phyloP scores from a whole-genome alignment of 1,139 yeast species.

The Blastobotrys ciferrii region DNA sequence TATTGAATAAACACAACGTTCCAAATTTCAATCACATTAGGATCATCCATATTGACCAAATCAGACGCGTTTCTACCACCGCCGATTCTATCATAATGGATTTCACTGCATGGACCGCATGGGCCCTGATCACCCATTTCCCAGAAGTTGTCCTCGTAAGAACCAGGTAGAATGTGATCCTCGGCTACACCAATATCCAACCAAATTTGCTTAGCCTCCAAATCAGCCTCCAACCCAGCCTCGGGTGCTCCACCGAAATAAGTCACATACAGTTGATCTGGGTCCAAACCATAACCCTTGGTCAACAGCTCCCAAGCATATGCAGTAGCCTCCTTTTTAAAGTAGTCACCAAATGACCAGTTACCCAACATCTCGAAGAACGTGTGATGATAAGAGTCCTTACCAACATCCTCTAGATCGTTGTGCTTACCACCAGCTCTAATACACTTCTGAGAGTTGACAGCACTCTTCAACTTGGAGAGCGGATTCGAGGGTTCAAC shows the following conservation, averaged over 20 bases:
- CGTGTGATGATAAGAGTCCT: constrained; percentile 96
- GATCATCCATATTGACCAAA: constrained; percentile 94
- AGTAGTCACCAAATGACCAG: constrained; percentile 99
- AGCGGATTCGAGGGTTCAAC: constrained; percentile 93
- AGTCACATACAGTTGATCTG: constrained; percentile 84
- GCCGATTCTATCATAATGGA: constrained; percentile 96
- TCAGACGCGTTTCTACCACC: constrained; percentile 92
- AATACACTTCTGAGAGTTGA: constrained; percentile 95
- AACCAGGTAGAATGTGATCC: constrained; percentile 90
- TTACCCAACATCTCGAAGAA: constrained; percentile 99
- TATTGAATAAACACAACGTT: constrained; percentile 94
- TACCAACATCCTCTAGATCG: constrained; percentile 97
- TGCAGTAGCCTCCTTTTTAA: constrained; percentile 86
- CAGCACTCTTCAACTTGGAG: constrained; percentile 80
- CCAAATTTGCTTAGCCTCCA: constrained; percentile 92
- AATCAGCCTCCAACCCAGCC: constrained; percentile 86
- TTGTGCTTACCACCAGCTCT: constrained; percentile 99
- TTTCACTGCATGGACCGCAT: constrained; percentile 98
- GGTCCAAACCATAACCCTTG: constrained; percentile 71
- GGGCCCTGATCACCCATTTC: constrained; percentile 99
- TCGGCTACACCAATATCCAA: constrained; percentile 81
- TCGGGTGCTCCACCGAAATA: constrained; percentile 90
- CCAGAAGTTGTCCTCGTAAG: constrained; percentile 93
- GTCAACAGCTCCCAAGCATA: constrained; percentile 93
- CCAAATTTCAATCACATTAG: constrained; percentile 97